A percentile compares a stretch with the other conserved stretches of the same genome.
phyloP scores from a whole-genome alignment of 139 green algal genomes.

The Chlamydomonas urium region DNA sequence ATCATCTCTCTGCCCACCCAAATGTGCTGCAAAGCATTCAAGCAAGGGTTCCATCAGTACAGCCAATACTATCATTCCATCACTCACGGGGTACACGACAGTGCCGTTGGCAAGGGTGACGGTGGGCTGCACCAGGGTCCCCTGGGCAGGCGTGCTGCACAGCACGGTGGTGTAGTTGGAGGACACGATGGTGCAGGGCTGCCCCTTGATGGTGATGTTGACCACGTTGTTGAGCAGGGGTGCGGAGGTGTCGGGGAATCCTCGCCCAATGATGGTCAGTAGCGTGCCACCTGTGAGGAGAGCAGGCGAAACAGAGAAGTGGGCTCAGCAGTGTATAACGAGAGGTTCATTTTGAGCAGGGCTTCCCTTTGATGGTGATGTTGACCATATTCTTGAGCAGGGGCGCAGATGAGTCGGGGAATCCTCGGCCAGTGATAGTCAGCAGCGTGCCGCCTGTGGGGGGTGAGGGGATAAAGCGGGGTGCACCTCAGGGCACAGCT shows the following conservation, averaged over 20 bases:
- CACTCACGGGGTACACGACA: not conserved
- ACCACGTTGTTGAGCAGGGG: slow-evolving; percentile 9
- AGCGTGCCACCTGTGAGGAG: slow-evolving; percentile 24
- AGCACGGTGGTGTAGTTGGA: slow-evolving; percentile 22
- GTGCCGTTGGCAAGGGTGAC: slow-evolving; percentile 7
- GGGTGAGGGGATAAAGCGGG: no score
- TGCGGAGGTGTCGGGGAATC: slow-evolving; percentile 23
- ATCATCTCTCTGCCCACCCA: no score
- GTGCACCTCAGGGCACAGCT: no score
- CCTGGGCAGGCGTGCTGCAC: not conserved
- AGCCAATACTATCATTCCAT: no score
- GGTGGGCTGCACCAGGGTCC: not conserved
- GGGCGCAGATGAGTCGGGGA: slow-evolving; percentile 11
- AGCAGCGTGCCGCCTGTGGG: not conserved
- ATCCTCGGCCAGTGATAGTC: slow-evolving; percentile 21
- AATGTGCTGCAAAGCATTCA: no score
- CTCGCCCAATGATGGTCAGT: slow-evolving; percentile 19
- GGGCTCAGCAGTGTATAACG: no score
- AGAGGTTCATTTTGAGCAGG: no score
- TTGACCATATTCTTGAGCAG: slow-evolving; percentile 9
- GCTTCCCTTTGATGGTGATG: slow-evolving; percentile 13
- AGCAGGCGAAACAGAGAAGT: no score
- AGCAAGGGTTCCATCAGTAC: no score
- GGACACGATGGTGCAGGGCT: slow-evolving; percentile 23
- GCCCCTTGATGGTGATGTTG: slow-evolving; percentile 7